Conservation (phyloP, 2,329 filamentous ascomycete genomes). For the Stemphylium lycopersici region DNA sequence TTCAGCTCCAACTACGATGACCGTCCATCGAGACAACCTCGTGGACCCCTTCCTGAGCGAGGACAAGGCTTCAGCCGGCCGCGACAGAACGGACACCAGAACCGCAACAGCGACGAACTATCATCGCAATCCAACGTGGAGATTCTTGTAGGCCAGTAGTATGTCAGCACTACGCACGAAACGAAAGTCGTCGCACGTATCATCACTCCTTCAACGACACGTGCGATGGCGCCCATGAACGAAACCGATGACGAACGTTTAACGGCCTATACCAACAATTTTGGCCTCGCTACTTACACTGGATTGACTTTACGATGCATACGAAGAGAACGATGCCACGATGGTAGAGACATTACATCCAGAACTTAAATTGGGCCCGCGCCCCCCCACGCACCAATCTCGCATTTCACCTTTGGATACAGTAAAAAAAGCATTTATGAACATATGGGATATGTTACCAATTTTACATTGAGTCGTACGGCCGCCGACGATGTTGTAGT, state of each 20-base stretch:
- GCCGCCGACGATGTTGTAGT: conserved; percentile 1
- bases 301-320: conserved; percentile 48
- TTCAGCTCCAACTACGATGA: conserved; percentile 66
- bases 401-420: conserved; percentile 30
- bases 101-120: conserved; percentile 68
- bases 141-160: conserved; percentile 67
- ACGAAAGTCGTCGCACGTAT: conserved; percentile 27
- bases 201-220: conserved; percentile 31
- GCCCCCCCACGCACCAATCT: conserved; percentile 25
- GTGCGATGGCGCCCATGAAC: conserved; percentile 35
- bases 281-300: conserved; percentile 30
- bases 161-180: conserved; percentile 15
- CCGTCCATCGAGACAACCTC: conserved; percentile 66
- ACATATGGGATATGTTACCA: conserved; percentile 31
- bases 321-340: conserved; percentile 51
- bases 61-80: conserved; percentile 62
- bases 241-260: conserved; percentile 41
- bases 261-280: conserved; percentile 37
- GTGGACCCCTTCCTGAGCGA: conserved; percentile 66
- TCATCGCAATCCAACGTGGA: conserved; percentile 65
- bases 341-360: conserved; percentile 48
- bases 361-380: conserved; percentile 35
- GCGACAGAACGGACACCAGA: conserved; percentile 66
- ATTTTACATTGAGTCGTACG: conserved; percentile 5
- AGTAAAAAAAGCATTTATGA: conserved; percentile 44